Base-by-base conservation (phyloP, 2,329 filamentous ascomycete genomes). In the Cladophialophora immunda region DNA sequence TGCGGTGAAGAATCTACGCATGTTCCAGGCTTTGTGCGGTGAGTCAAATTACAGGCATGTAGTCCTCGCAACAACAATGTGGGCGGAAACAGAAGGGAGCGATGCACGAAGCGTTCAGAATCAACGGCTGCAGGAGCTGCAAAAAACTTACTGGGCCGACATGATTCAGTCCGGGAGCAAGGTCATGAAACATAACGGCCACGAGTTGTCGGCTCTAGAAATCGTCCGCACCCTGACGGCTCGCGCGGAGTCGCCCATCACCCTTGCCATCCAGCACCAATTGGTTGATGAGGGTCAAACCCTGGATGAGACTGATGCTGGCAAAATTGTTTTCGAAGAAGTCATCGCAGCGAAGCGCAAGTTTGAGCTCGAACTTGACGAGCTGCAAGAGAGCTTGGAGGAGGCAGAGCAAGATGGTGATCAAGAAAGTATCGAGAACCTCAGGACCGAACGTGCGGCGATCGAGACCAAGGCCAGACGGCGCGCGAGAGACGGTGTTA, bases 21-120 rank as follows among this genome's bases (percentile, higher is more conserved):
- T 72, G 25, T 66, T 72, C 32, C 58, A 62, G 50, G 58, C 41
- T 27, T 53, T 72, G 32, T 64, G 60, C 27, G 70, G 70, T 27
- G 6, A 55, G 8, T 25, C 45, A 11, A 17, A 8, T 13, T 54
- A 53, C 17, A 25, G 32, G n/a, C 34, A 58, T 30, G 53, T 68
- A 9, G 36, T 54, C 29, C 57, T 71, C 15, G 38, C 19, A 19
- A 71, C 69, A 4, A 68, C 58, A 2, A 61, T 64, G 47, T 71
- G 69, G 69, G 38, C 27, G 38, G 19, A 34, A 59, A 27, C 8
- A 17, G 13, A 30, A 41, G 25, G 34, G 17, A 19, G 32, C n/a
- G n/a, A 11, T 58, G 34, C 17, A 58, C 15, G 38, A 41, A 36
- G 19, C 34, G 55, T 27, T 15, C 8, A 15, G 29, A 22, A 25